phyloP scores from a whole-genome alignment of 495 filamentous ascomycete species.

The Neurospora sp. region DNA sequence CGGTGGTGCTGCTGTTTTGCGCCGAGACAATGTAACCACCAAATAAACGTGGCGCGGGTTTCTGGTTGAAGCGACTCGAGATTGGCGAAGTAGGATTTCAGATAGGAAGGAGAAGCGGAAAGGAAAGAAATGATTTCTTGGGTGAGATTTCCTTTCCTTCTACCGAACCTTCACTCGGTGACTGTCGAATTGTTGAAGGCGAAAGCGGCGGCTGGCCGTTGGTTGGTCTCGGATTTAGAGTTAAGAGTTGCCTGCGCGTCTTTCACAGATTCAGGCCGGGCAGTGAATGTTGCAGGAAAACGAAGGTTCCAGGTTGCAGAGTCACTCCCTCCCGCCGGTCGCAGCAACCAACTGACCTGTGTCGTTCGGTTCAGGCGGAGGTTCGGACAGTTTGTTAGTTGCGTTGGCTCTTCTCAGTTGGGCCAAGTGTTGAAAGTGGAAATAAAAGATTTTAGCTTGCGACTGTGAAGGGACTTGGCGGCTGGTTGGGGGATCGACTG shows the following conservation, averaged over 20 bases:
- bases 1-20: background rate
- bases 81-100: background rate
- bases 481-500: constrained; percentile 24
- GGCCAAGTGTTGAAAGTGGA: constrained; percentile 15
- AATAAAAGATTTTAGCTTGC: constrained; percentile 13
- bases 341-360: background rate
- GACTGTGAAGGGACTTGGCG: constrained; percentile 11
- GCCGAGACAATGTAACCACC: background rate
- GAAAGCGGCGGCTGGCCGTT: background rate
- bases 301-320: too few species aligned
- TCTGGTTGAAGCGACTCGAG: background rate
- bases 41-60: background rate
- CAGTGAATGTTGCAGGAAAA: too few species aligned
- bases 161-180: background rate
- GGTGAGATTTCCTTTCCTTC: background rate
- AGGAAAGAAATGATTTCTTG: background rate
- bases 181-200: background rate
- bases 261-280: background rate
- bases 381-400: background rate
- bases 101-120: background rate
- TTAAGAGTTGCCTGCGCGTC: background rate
- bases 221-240: background rate
- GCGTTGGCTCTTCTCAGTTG: background rate
- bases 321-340: background rate
- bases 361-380: background rate